Percentiles rank a stretch among this genome's conserved stretches.
Conservation (phyloP, 768 basidiomycete genomes). For the Cubamyces lactineus region DNA sequence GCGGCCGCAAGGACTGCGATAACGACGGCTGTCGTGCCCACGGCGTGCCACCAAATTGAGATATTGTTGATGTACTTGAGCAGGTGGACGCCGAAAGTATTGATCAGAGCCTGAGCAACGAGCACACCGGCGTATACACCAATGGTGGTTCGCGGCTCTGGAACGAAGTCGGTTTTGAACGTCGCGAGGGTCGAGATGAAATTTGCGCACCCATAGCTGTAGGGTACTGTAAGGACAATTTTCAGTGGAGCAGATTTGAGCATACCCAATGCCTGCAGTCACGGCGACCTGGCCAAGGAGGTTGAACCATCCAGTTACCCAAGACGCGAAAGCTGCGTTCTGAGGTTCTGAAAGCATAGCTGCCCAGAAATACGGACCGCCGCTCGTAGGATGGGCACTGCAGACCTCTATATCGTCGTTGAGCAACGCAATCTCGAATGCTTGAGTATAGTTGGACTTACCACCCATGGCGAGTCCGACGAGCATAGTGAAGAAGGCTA, state of each 20-base stretch:
- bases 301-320: slow-evolving; percentile 80
- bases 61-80: slow-evolving; percentile 71
- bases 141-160: slow-evolving; percentile 61
- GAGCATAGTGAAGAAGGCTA: slow-evolving; percentile 63
- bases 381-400: slow-evolving; percentile 71
- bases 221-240: not conserved
- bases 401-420: slow-evolving; percentile 38
- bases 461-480: slow-evolving; percentile 81
- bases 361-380: slow-evolving; percentile 83
- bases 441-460: slow-evolving; percentile 30
- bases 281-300: slow-evolving; percentile 76
- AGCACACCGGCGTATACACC: slow-evolving; percentile 74
- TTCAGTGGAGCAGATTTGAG: not conserved
- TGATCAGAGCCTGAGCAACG: slow-evolving; percentile 67
- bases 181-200: slow-evolving; percentile 70
- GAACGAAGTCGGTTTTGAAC: slow-evolving; percentile 59
- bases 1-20: slow-evolving; percentile 74
- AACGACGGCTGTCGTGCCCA: slow-evolving; percentile 68
- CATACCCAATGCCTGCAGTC: slow-evolving; percentile 70
- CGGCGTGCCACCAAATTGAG: slow-evolving; percentile 74
- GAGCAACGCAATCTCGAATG: no score
- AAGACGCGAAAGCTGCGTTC: slow-evolving; percentile 67
- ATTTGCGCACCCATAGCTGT: slow-evolving; percentile 64
- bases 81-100: slow-evolving; percentile 72
- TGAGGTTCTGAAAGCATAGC: slow-evolving; percentile 66